Conservation (phyloP, 805 yeast species). For the Hanseniaspora jakobsenii region DNA sequence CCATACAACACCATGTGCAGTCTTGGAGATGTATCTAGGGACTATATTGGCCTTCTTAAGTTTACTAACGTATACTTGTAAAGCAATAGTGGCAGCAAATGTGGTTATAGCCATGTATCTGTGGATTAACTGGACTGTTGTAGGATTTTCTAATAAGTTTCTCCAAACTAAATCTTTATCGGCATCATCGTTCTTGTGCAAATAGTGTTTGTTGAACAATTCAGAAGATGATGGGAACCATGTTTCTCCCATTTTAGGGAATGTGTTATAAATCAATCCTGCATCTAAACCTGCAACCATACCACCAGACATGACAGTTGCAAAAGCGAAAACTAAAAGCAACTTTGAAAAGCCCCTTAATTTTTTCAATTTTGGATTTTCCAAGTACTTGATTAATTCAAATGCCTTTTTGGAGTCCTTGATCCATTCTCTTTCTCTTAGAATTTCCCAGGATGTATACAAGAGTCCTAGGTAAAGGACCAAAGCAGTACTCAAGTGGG, state of each 20-base stretch:
- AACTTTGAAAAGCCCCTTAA: slow-evolving; percentile 46
- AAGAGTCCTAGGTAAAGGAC: slow-evolving; percentile 76
- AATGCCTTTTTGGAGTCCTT: slow-evolving; percentile 50
- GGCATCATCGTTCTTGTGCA: slow-evolving; percentile 45
- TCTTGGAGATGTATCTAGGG: slow-evolving; percentile 46
- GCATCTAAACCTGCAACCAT: slow-evolving; percentile 98
- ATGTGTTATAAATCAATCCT: slow-evolving; percentile 87
- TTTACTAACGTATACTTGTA: slow-evolving; percentile 56
- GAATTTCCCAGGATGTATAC: slow-evolving; percentile 76
- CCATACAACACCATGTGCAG: slow-evolving; percentile 65
- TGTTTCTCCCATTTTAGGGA: slow-evolving; percentile 91
- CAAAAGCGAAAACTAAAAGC: slow-evolving; percentile 56
- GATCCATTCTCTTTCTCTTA: slow-evolving; percentile 61
- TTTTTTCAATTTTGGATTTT: slow-evolving; percentile 45
- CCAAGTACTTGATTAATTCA: slow-evolving; percentile 44
- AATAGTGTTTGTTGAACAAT: slow-evolving; percentile 59
- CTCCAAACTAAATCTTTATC: slow-evolving; percentile 77
- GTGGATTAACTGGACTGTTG: slow-evolving; percentile 88
- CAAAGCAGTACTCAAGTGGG: slow-evolving; percentile 91
- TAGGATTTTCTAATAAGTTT: slow-evolving; percentile 86
- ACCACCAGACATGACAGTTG: slow-evolving; percentile 95
- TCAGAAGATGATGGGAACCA: slow-evolving; percentile 66
- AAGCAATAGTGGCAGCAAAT: slow-evolving; percentile 53
- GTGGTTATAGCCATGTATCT: slow-evolving; percentile 75
- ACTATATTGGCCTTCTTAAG: slow-evolving; percentile 36